Evolutionary conservation across 1,284 basidiomycete genomes (phyloP), one percentile per base, ranked within the genome.

Genomic region (Ustilago loliicola): DNA sequence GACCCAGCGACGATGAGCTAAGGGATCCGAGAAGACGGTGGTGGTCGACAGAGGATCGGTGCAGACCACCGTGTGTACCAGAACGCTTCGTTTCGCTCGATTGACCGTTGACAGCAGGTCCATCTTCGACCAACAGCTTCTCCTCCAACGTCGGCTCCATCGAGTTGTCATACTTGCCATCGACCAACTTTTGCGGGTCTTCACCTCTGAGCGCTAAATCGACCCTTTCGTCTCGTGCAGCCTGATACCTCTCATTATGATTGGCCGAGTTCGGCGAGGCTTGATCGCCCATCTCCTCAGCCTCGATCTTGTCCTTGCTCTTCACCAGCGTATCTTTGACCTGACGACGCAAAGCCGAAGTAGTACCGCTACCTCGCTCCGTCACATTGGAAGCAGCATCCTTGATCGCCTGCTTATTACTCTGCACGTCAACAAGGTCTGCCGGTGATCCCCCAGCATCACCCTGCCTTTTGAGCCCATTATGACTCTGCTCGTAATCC

Each of bases 401-500:
- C 54, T 69, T 74, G 27, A 71, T 2, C 21, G 34, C 56, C 9
- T 61, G 29, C 19, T 56, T 66, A 30, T 56, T 74, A 48, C 53
- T 64, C 9, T 57, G 57, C 59, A 61, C 68, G 2, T 76, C 71
- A 32, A 72, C 59, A 13, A 78, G 29, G 7, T 65, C 66, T 7
- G 57, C 45, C 4, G 62, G 52, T 47, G 59, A 51, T 7, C 54
- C 13, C 36, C 52, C 55, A 1, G n/a, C 19, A 13, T 64, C 65
- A 9, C 61, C 58, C 19, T 60, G 42, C 27, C 55, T 54, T 38
- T 64, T 60, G 25, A 68, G 56, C 1, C 77, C 79, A 38, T 59
- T 65, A 38, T 87, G 83, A 23, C 80, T 83, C 86, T 96, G 93
- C 86, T 96, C 93, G 8, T 89, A 86, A 73, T 93, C 91, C 2